These are phyloP conservation scores for Begonia peltatifolia DNA, from an alignment of 306 rosid genomes.

Conservation along the genomic window DNA sequence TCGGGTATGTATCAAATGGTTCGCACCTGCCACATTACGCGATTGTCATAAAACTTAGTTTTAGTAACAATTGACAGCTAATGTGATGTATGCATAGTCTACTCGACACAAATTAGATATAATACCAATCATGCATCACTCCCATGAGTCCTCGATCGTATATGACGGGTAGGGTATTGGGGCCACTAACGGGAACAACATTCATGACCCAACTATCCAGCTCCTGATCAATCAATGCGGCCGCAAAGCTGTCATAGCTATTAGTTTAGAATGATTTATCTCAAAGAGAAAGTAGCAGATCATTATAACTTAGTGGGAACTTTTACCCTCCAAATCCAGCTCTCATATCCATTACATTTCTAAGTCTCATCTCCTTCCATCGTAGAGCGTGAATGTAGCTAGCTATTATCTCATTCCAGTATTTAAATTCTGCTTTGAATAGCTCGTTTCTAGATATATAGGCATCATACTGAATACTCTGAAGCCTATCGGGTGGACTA, in stretches of 20 bases:
- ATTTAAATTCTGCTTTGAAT: slow-evolving; percentile 61
- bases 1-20: slow-evolving; percentile 89
- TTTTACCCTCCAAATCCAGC: slow-evolving; percentile 92
- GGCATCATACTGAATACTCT: slow-evolving; percentile 62
- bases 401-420: slow-evolving; percentile 64
- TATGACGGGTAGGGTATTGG: slow-evolving; percentile 68
- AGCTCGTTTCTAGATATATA: slow-evolving; percentile 66
- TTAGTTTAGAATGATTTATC: too few relatives aligned
- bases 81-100: background rate
- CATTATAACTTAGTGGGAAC: background rate
- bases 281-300: background rate
- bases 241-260: slow-evolving; percentile 60
- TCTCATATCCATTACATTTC: slow-evolving; percentile 81
- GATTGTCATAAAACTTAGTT: slow-evolving; percentile 9
- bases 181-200: slow-evolving; percentile 65
- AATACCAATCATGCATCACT: slow-evolving; percentile 83
- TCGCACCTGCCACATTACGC: slow-evolving; percentile 51
- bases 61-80: too few relatives aligned
- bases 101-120: slow-evolving; percentile 1
- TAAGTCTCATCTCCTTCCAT: slow-evolving; percentile 44
- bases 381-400: slow-evolving; percentile 47
- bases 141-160: slow-evolving; percentile 88
- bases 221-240: slow-evolving; percentile 38
- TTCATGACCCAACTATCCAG: slow-evolving; percentile 81
- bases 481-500: slow-evolving; percentile 69